A percentile compares a stretch with the other conserved stretches of the same genome.
These are phyloP conservation scores for Aspergillus ochraceus DNA, from an alignment of 2,329 filamentous ascomycete genomes.

Conservation along the genomic window DNA sequence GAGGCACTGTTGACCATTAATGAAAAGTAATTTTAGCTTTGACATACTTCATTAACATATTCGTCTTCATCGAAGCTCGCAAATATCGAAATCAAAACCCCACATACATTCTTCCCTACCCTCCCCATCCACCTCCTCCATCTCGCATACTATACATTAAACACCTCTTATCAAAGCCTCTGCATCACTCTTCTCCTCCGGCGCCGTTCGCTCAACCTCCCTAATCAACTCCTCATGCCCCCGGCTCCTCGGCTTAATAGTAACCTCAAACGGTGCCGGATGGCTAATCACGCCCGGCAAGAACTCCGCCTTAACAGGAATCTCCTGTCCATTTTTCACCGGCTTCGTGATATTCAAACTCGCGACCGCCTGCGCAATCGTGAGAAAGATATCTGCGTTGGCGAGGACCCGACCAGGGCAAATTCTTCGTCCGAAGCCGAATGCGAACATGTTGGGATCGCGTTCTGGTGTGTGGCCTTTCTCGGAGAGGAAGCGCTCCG, in stretches of 20 bases:
- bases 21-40: too few relatives aligned
- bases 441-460: constrained; percentile 32
- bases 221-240: constrained; percentile 12
- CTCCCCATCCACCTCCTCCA: too few relatives aligned
- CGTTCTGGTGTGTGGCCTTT: constrained; percentile 34
- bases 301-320: constrained; percentile 16
- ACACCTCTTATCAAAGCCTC: not conserved
- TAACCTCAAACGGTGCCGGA: constrained; percentile 9
- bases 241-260: constrained; percentile 10
- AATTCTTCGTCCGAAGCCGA: constrained; percentile 23
- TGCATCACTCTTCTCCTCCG: constrained; percentile 17
- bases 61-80: too few relatives aligned
- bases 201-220: constrained; percentile 7
- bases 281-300: constrained; percentile 15
- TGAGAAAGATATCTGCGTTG: constrained; percentile 20
- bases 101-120: too few relatives aligned
- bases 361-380: constrained; percentile 16
- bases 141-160: not conserved
- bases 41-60: too few relatives aligned
- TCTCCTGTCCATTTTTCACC: constrained; percentile 9
- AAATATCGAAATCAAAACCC: too few relatives aligned
- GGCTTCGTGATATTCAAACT: constrained; percentile 21
- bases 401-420: constrained; percentile 24
- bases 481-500: constrained; percentile 42
- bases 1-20: too few relatives aligned